Evolutionary conservation across 2,329 filamentous ascomycete genomes (phyloP).

Genomic region (Scopulariopsis brevicaulis): DNA sequence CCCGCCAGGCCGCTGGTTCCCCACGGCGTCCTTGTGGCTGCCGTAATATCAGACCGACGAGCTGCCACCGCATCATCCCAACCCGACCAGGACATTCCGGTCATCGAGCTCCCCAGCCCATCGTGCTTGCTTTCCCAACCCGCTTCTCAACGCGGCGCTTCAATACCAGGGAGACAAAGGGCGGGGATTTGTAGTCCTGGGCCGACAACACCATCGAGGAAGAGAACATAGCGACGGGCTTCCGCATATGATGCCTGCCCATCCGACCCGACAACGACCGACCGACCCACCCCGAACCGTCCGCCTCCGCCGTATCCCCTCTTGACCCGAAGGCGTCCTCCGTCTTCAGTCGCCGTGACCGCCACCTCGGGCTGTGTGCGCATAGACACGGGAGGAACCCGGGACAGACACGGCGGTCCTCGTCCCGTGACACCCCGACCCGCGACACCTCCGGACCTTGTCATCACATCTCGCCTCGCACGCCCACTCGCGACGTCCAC

Average conservation of each 20-base stretch:
- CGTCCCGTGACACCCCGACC: not conserved
- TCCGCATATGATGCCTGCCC: not conserved
- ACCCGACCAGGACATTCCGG: not conserved
- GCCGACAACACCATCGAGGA: not conserved
- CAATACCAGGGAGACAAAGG: not conserved
- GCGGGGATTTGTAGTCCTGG: not conserved
- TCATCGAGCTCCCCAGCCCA: not conserved
- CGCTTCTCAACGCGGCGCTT: not conserved
- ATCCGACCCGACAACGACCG: not conserved
- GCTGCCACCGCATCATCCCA: not conserved
- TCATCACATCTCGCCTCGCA: not conserved
- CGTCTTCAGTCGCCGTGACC: not conserved
- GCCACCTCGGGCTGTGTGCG: not conserved
- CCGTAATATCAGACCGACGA: not conserved
- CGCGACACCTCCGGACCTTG: not conserved
- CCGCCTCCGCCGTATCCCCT: not conserved
- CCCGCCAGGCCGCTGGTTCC: not conserved
- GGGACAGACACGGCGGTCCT: not conserved
- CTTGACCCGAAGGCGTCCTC: not conserved
- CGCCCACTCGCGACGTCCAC: not conserved
- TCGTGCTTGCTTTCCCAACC: not conserved
- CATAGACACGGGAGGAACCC: not conserved
- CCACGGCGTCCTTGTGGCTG: not conserved
- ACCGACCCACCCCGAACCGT: not conserved
- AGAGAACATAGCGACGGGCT: not conserved